phyloP scores from a whole-genome alignment of 495 filamentous ascomycete genomes.

The Apodospora peruviana region DNA sequence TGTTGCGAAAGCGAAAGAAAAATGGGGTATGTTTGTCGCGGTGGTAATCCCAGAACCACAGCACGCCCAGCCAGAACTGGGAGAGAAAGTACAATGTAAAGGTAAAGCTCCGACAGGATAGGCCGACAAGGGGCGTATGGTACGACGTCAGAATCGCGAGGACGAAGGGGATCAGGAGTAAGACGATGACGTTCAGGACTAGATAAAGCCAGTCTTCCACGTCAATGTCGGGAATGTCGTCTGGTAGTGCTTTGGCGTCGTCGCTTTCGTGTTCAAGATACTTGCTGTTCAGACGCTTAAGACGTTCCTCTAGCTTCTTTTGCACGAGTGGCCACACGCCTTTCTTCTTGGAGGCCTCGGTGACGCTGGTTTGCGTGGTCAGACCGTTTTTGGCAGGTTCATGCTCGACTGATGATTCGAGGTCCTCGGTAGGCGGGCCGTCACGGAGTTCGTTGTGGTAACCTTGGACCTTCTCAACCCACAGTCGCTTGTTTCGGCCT shows the following conservation, averaged over 20 bases:
- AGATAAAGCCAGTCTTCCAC: neutral
- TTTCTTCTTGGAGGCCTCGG: neutral
- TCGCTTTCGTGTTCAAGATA: no score
- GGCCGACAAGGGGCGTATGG: conserved; percentile 34
- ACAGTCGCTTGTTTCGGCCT: conserved; percentile 4
- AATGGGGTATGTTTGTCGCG: no score
- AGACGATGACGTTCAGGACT: neutral
- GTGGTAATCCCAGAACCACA: no score
- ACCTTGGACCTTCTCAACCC: neutral
- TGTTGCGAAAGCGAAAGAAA: conserved; percentile 5
- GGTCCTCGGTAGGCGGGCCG: no score
- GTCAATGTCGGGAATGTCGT: no score
- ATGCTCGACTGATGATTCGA: no score
- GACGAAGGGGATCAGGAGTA: conserved; percentile 27
- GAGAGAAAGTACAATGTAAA: conserved; percentile 34
- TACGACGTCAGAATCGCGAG: conserved; percentile 21
- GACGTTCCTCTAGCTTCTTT: no score
- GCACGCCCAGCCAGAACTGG: conserved; percentile 33
- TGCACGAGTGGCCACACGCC: no score
- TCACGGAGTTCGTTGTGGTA: neutral
- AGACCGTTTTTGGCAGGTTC: no score
- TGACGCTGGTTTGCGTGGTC: neutral
- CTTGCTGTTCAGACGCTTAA: no score
- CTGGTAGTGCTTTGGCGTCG: no score
- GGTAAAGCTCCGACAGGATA: conserved; percentile 37